Evolutionary conservation across 202 grass and related monocot genomes (phyloP), one percentile per base, ranked within the genome.

Genomic region (Zoysia matrella): DNA sequence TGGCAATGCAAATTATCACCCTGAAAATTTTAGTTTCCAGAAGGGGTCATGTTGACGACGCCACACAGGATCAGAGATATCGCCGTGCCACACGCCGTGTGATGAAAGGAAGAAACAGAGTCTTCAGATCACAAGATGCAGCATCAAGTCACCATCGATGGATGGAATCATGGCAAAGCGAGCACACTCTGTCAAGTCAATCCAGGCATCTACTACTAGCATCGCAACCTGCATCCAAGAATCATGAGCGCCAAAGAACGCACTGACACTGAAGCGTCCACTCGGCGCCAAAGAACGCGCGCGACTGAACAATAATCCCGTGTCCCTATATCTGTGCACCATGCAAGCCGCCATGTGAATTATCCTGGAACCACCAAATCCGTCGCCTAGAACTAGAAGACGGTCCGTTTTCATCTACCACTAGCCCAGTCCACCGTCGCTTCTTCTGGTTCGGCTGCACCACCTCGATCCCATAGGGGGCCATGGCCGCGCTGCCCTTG

Each of bases 181-280:
- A 86, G 66, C 67, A 55, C 8, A 5, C 48, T 86, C 48, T 36
- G 30, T 36, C 77, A 62, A 52, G 54, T 61, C 63, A 61, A 53
- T 79, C 75, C 42, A 57, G 65, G 52, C 51, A 69, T 54, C 63
- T 41, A 36, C 30, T 36, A 36, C 30, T 36, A 86, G 47, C 64
- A 53, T n/a, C 36, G 5, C 60, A 55, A 40, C 4, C 52, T 71
- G 78, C 78, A 65, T 7, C 44, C 65, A 22, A 41, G 79, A 70
- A 82, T 36, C 56, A 70, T 64, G 54, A 76, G 60, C 22, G 39
- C 30, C 30, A 36, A 36, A 36, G 30, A 36, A 8, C 40, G 55
- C 84, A 76, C 78, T 47, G 53, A 62, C 77, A 60, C 77, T 50
- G 78, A 70, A 81, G 72, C 63, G 10, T 69, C 65, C 77, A 75